A percentile compares a stretch with the other conserved stretches of the same genome.
Conservation (phyloP, 2,329 filamentous ascomycete genomes). For the Aspergillus brasiliensis region DNA sequence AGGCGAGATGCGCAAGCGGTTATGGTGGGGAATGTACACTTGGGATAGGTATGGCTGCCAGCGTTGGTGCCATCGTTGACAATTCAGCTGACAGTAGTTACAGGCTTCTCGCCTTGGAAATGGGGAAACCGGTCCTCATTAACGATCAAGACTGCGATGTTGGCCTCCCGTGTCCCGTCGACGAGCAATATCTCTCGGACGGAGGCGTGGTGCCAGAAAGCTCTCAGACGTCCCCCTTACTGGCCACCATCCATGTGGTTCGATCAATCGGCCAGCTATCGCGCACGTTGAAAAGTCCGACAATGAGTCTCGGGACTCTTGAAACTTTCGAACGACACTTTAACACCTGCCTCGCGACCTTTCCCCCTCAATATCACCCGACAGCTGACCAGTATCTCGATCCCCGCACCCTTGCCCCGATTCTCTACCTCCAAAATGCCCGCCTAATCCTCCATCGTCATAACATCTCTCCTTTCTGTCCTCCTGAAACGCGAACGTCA, state of each 20-base stretch:
- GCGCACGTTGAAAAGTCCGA: slow-evolving; percentile 68
- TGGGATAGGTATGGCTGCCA: slow-evolving; percentile 69
- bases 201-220: slow-evolving; percentile 45
- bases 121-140: slow-evolving; percentile 78
- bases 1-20: slow-evolving; percentile 78
- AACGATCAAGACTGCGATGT: slow-evolving; percentile 88
- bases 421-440: slow-evolving; percentile 77
- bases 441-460: slow-evolving; percentile 86
- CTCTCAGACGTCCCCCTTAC: slow-evolving; percentile 68
- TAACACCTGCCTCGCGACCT: slow-evolving; percentile 69
- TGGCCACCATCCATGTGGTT: slow-evolving; percentile 79
- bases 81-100: neutral
- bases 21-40: slow-evolving; percentile 94
- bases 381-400: slow-evolving; percentile 69
- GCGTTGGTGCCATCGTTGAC: neutral
- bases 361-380: slow-evolving; percentile 73
- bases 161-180: slow-evolving; percentile 73
- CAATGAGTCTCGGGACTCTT: slow-evolving; percentile 67
- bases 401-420: slow-evolving; percentile 71
- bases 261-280: slow-evolving; percentile 74
- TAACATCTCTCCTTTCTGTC: slow-evolving; percentile 75
- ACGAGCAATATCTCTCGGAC: slow-evolving; percentile 67
- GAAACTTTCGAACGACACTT: slow-evolving; percentile 83
- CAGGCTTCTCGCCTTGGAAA: slow-evolving; percentile 73
- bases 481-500: slow-evolving; percentile 64